These are phyloP conservation scores for Rhytidiadelphus loreus DNA, from an alignment of 225 moss, liverwort and hornwort genomes.

Conservation along the genomic window DNA sequence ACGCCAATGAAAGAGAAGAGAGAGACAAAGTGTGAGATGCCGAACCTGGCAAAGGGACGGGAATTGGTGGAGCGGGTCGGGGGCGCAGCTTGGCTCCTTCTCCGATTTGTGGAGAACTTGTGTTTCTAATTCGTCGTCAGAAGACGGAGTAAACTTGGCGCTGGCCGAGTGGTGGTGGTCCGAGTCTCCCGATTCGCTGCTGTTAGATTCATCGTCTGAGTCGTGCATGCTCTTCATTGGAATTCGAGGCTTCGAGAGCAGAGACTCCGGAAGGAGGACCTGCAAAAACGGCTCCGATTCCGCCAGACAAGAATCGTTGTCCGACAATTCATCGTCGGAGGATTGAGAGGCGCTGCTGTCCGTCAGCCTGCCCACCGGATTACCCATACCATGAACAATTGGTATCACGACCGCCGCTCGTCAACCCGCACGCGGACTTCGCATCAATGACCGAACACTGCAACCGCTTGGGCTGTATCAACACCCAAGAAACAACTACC, in stretches of 20 bases:
- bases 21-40: background rate
- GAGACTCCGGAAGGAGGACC: background rate
- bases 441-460: slow-evolving; percentile 4
- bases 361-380: slow-evolving; percentile 15
- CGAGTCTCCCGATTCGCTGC: slow-evolving; percentile 1
- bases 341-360: slow-evolving; percentile 15
- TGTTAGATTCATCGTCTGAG: slow-evolving; percentile 12
- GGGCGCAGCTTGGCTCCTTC: background rate
- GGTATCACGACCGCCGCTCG: background rate
- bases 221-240: background rate
- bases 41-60: slow-evolving; percentile 25
- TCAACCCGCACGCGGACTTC: background rate
- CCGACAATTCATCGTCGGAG: slow-evolving; percentile 37
- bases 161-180: background rate
- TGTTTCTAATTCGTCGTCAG: background rate
- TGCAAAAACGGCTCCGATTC: slow-evolving; percentile 15
- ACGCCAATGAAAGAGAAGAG: background rate
- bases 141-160: background rate
- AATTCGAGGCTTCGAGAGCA: background rate
- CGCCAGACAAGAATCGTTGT: slow-evolving; percentile 1
- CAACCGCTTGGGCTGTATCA: background rate
- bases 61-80: slow-evolving; percentile 14
- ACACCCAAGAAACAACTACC: background rate
- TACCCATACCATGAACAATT: slow-evolving; percentile 40
- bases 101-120: background rate